These are phyloP conservation scores for Oryza longistaminata DNA, from an alignment of 176 grass and related monocot genomes.

Conservation along the genomic window DNA sequence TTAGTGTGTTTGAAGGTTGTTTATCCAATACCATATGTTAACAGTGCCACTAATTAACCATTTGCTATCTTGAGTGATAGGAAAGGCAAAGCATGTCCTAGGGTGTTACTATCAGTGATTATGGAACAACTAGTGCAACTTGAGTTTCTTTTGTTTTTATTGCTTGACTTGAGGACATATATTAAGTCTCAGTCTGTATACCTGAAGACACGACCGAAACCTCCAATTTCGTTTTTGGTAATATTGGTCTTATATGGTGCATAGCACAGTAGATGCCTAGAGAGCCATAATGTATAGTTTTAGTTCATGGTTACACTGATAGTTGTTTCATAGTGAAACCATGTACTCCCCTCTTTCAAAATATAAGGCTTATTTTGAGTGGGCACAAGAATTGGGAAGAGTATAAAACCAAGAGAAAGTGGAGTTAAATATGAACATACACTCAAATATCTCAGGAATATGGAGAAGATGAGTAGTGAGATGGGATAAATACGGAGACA, in stretches of 20 bases:
- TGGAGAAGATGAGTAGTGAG: too few relatives aligned
- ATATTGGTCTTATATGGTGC: neutral
- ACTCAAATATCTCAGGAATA: too few relatives aligned
- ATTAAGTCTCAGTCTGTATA: neutral
- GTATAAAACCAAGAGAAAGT: neutral
- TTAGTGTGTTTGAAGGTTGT: too few relatives aligned
- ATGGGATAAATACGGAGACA: neutral
- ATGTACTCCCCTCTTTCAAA: neutral
- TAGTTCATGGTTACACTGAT: neutral
- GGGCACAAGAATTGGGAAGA: neutral
- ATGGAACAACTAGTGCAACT: neutral
- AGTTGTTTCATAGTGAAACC: neutral
- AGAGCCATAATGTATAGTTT: neutral
- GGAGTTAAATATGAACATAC: too few relatives aligned
- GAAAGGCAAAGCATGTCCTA: neutral
- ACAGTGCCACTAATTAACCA: too few relatives aligned
- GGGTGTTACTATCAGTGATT: neutral
- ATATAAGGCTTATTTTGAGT: neutral
- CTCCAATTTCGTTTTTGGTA: neutral
- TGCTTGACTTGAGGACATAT: neutral
- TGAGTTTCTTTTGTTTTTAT: neutral
- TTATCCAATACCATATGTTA: too few relatives aligned
- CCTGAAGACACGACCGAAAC: neutral
- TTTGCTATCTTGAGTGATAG: too few relatives aligned
- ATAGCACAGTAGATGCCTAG: neutral